Percentiles rank a stretch among this genome's conserved stretches.
phyloP scores from a whole-genome alignment of 2,329 filamentous ascomycete genomes.

The Penicillium sp. region DNA sequence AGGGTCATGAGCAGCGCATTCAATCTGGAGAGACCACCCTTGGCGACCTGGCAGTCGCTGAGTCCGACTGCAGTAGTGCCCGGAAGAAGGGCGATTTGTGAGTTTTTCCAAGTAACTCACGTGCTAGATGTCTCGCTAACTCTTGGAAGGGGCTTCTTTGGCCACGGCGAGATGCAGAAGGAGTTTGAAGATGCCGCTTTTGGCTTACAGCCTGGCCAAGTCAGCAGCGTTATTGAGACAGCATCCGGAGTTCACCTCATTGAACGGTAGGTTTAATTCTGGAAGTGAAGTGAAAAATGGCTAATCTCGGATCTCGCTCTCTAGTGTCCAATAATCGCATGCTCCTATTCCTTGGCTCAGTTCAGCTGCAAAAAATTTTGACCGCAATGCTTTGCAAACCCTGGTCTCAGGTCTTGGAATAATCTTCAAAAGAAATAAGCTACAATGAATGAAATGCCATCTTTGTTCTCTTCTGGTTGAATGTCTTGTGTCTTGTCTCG shows the following conservation, averaged over 20 bases:
- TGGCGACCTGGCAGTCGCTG: constrained; percentile 78
- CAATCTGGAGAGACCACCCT: constrained; percentile 65
- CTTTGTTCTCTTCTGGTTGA: neutral
- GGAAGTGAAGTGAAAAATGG: neutral
- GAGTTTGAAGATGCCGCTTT: constrained; percentile 98
- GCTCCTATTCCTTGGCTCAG: neutral
- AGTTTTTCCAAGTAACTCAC: constrained; percentile 31
- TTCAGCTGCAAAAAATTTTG: neutral
- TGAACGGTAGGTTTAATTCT: constrained; percentile 66
- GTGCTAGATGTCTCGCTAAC: neutral
- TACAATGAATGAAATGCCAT: constrained; percentile 1
- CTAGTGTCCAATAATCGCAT: neutral
- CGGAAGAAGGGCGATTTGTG: constrained; percentile 87
- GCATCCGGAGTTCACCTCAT: constrained; percentile 94
- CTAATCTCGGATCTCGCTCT: constrained; percentile 2
- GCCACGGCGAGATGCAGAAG: constrained; percentile 93
- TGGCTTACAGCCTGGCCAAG: constrained; percentile 77
- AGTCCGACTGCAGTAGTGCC: constrained; percentile 94
- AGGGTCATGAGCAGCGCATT: constrained; percentile 73
- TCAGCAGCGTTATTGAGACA: constrained; percentile 85
- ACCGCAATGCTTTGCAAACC: neutral
- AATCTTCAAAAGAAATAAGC: neutral
- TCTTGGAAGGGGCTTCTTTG: constrained; percentile 73
- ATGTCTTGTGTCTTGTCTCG: neutral
- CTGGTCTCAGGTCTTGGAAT: neutral